Percentiles rank a stretch among this genome's conserved stretches.
phyloP scores from a whole-genome alignment of 495 filamentous ascomycete genomes.

The Xylaria nigripes region DNA sequence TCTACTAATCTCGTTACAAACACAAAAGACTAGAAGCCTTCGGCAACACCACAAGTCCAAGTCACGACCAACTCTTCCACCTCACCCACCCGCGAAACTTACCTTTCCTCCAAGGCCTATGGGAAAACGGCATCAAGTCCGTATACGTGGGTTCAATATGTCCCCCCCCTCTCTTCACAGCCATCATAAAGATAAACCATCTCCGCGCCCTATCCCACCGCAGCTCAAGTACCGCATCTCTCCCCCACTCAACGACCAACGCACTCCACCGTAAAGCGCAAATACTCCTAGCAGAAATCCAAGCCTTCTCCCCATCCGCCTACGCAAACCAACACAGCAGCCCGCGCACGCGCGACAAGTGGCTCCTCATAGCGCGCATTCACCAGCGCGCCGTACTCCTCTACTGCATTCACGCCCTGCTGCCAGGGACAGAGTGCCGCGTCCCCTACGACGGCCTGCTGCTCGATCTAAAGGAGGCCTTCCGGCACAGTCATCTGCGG shows the following conservation, averaged over 20 bases:
- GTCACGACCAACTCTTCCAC: conserved; percentile 1
- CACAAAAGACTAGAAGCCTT: conserved; percentile 6
- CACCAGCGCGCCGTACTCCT: conserved; percentile 6
- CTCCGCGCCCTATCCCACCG: conserved; percentile 2
- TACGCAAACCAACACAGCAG: not conserved
- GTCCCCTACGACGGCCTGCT: conserved; percentile 4
- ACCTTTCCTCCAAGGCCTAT: not conserved
- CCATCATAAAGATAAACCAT: conserved; percentile 5
- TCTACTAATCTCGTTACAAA: not conserved
- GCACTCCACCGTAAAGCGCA: not conserved
- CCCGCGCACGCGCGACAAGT: not conserved
- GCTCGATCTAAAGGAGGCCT: conserved; percentile 4
- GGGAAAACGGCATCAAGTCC: not conserved
- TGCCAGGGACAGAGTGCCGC: not conserved
- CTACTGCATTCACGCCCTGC: conserved; percentile 8
- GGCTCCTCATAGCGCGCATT: conserved; percentile 7
- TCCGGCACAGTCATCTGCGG: not conserved
- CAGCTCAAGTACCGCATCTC: not conserved
- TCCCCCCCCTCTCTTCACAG: not conserved
- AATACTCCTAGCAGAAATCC: not conserved
- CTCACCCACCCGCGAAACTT: conserved; percentile 5
- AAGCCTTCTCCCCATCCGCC: conserved; percentile 1
- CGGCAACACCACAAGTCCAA: conserved; percentile 11
- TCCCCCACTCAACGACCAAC: not conserved
- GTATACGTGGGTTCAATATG: conserved; percentile 9